These are phyloP conservation scores for Aureobasidium namibiae DNA, from an alignment of 2,329 filamentous ascomycete genomes.

Conservation along the genomic window DNA sequence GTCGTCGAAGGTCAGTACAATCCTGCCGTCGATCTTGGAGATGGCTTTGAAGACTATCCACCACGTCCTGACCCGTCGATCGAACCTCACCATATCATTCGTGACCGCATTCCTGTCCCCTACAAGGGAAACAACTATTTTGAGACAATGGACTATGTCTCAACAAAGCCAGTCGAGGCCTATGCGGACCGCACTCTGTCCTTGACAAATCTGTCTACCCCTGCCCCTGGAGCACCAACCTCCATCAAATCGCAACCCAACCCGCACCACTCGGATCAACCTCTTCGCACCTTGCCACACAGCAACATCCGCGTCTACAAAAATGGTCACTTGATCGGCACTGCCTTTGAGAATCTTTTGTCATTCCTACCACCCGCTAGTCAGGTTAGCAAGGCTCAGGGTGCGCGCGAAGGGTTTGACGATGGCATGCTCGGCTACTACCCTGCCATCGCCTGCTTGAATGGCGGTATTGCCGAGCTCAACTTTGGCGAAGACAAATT, in stretches of 20 bases:
- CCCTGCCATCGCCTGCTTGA: constrained; percentile 85
- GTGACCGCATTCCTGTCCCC: constrained; percentile 88
- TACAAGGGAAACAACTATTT: constrained; percentile 93
- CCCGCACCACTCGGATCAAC: constrained; percentile 62
- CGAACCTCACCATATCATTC: constrained; percentile 69
- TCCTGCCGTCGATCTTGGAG: constrained; percentile 63
- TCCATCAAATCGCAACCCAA: constrained; percentile 53
- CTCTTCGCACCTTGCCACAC: constrained; percentile 78
- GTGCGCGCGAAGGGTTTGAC: constrained; percentile 78
- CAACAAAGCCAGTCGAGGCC: constrained; percentile 76
- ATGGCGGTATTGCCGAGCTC: constrained; percentile 80
- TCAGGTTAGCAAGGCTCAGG: constrained; percentile 60
- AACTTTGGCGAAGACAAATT: constrained; percentile 85
- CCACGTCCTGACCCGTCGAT: constrained; percentile 28
- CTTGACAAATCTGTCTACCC: constrained; percentile 60
- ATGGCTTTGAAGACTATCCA: constrained; percentile 39
- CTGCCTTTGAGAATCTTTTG: constrained; percentile 77
- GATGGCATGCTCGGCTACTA: constrained; percentile 96
- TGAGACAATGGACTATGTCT: constrained; percentile 82
- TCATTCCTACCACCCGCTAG: constrained; percentile 89
- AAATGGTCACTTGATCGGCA: constrained; percentile 80
- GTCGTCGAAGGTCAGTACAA: constrained; percentile 84
- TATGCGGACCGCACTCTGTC: constrained; percentile 42
- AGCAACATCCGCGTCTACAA: constrained; percentile 87
- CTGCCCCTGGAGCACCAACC: constrained; percentile 32